Evolutionary conservation across 139 green algal species (phyloP).

Genomic region (Tetraselmis chui): DNA sequence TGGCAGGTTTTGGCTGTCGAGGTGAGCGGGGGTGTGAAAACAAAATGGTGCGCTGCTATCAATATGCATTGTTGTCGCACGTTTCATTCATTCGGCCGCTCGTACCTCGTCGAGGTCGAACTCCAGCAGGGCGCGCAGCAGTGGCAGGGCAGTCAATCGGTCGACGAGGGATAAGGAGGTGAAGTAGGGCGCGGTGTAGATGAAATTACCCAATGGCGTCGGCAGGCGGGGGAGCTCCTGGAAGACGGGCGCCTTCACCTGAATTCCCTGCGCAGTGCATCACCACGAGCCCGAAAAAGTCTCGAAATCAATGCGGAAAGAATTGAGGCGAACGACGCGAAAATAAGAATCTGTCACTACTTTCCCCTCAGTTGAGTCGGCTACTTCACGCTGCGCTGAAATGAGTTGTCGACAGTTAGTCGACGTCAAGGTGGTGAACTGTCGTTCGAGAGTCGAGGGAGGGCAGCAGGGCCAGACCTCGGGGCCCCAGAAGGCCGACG

Average conservation of each 20-base stretch:
- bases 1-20: no score
- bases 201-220: constrained; percentile 22
- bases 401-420: not conserved
- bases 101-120: constrained; percentile 15
- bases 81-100: no score
- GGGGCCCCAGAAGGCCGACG: not conserved
- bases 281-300: no score
- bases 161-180: constrained; percentile 20
- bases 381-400: no score
- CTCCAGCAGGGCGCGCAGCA: constrained; percentile 23
- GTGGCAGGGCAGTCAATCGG: constrained; percentile 20
- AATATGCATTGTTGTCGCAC: no score
- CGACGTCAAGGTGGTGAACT: not conserved
- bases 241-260: constrained; percentile 30
- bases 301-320: no score
- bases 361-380: no score
- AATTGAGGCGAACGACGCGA: no score
- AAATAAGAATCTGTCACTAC: no score
- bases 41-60: no score
- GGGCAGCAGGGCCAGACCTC: not conserved
- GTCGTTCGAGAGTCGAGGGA: no score
- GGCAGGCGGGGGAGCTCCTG: constrained; percentile 32
- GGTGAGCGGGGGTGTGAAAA: no score
- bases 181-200: constrained; percentile 36
- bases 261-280: constrained; percentile 7